These are phyloP conservation scores for Acanthamoeba triangularis DNA, from an alignment of 208 protist species.

Conservation along the genomic window DNA sequence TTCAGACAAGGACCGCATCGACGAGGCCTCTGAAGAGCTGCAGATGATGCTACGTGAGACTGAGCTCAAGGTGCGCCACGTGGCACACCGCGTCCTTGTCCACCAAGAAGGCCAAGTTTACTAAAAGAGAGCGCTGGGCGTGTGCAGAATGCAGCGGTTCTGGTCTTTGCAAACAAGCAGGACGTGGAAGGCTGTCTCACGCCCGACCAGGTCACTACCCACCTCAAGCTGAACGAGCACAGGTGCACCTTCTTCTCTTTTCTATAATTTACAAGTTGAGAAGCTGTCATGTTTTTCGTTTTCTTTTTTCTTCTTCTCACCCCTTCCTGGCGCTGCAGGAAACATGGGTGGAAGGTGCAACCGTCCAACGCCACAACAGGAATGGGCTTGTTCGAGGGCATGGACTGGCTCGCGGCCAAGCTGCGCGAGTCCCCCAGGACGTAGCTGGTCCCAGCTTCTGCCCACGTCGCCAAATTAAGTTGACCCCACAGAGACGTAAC, in stretches of 20 bases:
- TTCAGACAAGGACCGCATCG: constrained; percentile 91
- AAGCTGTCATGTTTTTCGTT: too few relatives aligned
- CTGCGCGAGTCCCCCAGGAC: neutral
- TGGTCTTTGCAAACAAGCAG: constrained; percentile 95
- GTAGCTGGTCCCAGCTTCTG: neutral
- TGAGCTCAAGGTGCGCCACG: constrained; percentile 89
- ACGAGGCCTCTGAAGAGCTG: constrained; percentile 82
- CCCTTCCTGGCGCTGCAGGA: too few relatives aligned
- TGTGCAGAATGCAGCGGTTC: constrained; percentile 75
- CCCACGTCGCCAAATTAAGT: too few relatives aligned
- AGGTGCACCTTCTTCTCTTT: neutral
- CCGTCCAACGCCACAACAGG: constrained; percentile 21
- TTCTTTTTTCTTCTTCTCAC: neutral
- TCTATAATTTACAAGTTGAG: too few relatives aligned
- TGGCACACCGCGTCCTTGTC: neutral
- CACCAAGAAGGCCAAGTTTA: too few relatives aligned
- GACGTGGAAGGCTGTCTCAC: constrained; percentile 71
- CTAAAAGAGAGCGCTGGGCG: too few relatives aligned
- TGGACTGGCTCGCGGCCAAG: constrained; percentile 78
- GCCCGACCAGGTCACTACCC: neutral
- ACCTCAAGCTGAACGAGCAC: neutral
- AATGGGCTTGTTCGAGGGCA: constrained; percentile 77
- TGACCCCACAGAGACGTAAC: too few relatives aligned
- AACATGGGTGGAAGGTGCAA: constrained; percentile 83
- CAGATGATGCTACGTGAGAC: constrained; percentile 92